These are phyloP conservation scores for Knufia petricola DNA, from an alignment of 2,329 filamentous ascomycete species.

Conservation along the genomic window DNA sequence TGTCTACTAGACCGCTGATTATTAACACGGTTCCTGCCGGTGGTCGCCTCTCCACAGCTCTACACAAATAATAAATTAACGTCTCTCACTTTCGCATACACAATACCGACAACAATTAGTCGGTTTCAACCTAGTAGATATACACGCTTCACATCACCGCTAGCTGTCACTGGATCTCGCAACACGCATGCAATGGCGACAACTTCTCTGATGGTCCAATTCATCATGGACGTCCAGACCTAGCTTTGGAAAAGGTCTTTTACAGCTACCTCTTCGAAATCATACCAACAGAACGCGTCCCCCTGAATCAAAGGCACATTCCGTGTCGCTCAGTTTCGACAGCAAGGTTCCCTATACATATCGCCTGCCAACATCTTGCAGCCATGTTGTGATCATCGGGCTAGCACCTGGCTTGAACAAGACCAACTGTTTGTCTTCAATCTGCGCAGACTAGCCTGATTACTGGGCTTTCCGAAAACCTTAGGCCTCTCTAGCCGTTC, in stretches of 20 bases:
- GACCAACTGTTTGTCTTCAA: no score
- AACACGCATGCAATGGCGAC: not conserved
- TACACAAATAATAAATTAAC: slow-evolving; percentile 2
- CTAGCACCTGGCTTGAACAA: no score
- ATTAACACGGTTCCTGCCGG: not conserved
- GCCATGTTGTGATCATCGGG: not conserved
- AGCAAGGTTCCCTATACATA: no score
- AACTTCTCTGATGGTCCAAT: not conserved
- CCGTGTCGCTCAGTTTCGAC: no score
- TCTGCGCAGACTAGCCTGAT: no score
- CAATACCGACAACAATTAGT: not conserved
- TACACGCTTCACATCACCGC: no score
- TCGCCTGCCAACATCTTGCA: not conserved
- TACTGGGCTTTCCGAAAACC: no score
- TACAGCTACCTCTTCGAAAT: no score
- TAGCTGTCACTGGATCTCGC: not conserved
- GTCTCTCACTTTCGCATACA: not conserved
- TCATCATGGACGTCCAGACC: not conserved
- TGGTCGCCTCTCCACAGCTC: not conserved
- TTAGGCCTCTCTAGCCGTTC: no score
- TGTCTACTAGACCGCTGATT: not conserved
- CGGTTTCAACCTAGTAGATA: not conserved
- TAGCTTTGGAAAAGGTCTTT: no score
- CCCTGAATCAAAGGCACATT: no score
- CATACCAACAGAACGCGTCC: not conserved